These are phyloP conservation scores for Cryptococcus hybrid DNA, from an alignment of 1,284 basidiomycete genomes.

Conservation along the genomic window DNA sequence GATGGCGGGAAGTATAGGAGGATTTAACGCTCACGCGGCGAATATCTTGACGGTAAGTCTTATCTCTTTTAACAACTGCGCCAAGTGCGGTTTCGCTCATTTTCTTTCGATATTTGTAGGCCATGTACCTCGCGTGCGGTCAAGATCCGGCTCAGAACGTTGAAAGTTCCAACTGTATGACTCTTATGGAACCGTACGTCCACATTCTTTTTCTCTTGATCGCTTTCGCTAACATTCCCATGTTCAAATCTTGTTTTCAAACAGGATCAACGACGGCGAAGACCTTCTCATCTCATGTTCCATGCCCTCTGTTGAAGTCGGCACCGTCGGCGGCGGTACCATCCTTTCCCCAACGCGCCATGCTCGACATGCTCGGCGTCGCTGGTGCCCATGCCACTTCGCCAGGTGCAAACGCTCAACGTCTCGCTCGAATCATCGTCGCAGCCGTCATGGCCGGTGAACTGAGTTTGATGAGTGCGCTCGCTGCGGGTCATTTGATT, in stretches of 20 bases:
- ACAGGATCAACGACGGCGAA: constrained; percentile 77
- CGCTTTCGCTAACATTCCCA: neutral
- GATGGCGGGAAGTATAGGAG: constrained; percentile 96
- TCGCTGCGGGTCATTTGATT: constrained; percentile 89
- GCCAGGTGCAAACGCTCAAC: constrained; percentile 83
- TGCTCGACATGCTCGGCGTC: constrained; percentile 89
- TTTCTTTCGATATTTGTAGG: constrained; percentile 42
- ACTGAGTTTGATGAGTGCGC: constrained; percentile 78
- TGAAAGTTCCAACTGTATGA: constrained; percentile 95
- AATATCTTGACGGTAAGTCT: constrained; percentile 79
- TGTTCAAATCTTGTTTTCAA: too few species aligned
- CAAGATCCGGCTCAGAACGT: constrained; percentile 99
- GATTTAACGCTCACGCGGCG: constrained; percentile 98
- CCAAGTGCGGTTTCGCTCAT: neutral
- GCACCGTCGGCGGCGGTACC: constrained; percentile 95
- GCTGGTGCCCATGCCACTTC: constrained; percentile 76
- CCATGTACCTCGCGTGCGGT: constrained; percentile 92
- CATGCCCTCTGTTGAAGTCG: constrained; percentile 96
- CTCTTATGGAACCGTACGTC: constrained; percentile 96
- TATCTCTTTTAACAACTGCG: neutral
- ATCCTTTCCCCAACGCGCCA: constrained; percentile 77
- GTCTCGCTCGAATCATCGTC: constrained; percentile 80
- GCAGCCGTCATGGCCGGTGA: constrained; percentile 94
- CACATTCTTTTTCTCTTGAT: neutral
- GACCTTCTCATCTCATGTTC: constrained; percentile 89